These are phyloP conservation scores for Mycena galericulata DNA, from an alignment of 768 basidiomycete genomes.

Conservation along the genomic window DNA sequence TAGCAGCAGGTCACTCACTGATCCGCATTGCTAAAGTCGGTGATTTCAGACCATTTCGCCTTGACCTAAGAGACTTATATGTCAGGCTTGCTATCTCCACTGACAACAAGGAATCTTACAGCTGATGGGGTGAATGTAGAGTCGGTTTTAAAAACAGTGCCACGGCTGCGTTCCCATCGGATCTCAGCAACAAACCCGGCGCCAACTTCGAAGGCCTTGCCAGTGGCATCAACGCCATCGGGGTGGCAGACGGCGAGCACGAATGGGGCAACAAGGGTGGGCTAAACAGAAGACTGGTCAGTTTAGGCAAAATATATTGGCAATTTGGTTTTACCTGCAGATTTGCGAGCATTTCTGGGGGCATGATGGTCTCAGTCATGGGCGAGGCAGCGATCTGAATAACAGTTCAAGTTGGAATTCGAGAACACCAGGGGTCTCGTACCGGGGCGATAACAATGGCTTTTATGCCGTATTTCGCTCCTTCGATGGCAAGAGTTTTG, in stretches of 20 bases:
- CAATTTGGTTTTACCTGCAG: conserved; percentile 66
- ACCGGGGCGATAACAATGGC: conserved; percentile 92
- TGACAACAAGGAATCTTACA: conserved; percentile 52
- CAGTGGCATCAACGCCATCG: conserved; percentile 81
- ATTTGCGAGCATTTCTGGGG: conserved; percentile 92
- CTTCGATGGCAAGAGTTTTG: conserved; percentile 92
- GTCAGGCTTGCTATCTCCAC: too few species aligned
- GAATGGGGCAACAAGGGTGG: conserved; percentile 93
- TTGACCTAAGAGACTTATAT: conserved; percentile 80
- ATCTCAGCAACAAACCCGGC: conserved; percentile 93
- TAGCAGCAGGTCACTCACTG: conserved; percentile 60
- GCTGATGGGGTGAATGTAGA: conserved; percentile 94
- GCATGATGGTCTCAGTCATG: conserved; percentile 97
- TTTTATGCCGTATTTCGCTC: conserved; percentile 91
- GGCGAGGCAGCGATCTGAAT: conserved; percentile 90
- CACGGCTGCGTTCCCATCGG: conserved; percentile 93
- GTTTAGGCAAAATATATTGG: not conserved
- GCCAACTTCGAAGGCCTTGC: conserved; percentile 91
- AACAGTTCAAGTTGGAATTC: not conserved
- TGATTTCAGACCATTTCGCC: conserved; percentile 84
- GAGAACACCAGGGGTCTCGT: conserved; percentile 41
- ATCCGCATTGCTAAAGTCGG: conserved; percentile 78
- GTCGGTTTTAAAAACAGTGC: conserved; percentile 91
- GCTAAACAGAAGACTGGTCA: conserved; percentile 57
- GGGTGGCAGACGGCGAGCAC: conserved; percentile 91